Evolutionary conservation across 2,329 filamentous ascomycete species (phyloP), one percentile per base, ranked within the genome.

Genomic region (Neofusicoccum cordaticola): DNA sequence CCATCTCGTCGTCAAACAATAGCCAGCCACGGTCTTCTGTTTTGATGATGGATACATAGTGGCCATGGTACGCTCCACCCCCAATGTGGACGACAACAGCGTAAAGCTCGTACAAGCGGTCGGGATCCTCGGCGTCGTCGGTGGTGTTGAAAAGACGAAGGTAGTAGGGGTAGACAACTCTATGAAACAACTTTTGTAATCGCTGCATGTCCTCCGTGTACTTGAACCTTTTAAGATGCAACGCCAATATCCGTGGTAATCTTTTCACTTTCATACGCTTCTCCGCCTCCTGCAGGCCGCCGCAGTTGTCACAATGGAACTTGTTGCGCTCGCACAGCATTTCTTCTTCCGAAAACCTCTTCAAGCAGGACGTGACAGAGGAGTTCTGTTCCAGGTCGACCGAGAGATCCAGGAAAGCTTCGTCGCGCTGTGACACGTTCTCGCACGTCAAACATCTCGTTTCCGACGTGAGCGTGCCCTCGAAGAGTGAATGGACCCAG

Each of bases 231-330:
- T 99, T 99, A 67, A 99, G 80, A 74, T 99, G 95, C 65, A 99
- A 81, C 4, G 95, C 93, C 68, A 99, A 80, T 66, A 99, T 92
- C 73, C 92, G 93, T 3, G 95, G 95, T 73, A 98, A 80, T 62
- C 91, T 87, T 81, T 99, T 98, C 71, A 99, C 94, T 82, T 98
- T 99, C 95, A 99, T 99, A 68, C 95, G 87, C 82, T 98, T 99
- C 78, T 99, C 95, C 0, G 95, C 95, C 79, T 99, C 95, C 78
- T 99, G 95, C 63, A 99, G 81, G 2, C 95, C 95, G 62, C 95
- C 95, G 71, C 95, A 99, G 71, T 93, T 93, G 75, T 99, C 95
- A 79, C 95, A 99, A 74, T 99, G 94, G 70, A 99, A 99, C 75
- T 99, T 99, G 82, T 99, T 98, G 66, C 93, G 86, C 80, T 99